Base-by-base conservation (phyloP, 1,284 basidiomycete genomes). In the Pseudozyma sp. region DNA sequence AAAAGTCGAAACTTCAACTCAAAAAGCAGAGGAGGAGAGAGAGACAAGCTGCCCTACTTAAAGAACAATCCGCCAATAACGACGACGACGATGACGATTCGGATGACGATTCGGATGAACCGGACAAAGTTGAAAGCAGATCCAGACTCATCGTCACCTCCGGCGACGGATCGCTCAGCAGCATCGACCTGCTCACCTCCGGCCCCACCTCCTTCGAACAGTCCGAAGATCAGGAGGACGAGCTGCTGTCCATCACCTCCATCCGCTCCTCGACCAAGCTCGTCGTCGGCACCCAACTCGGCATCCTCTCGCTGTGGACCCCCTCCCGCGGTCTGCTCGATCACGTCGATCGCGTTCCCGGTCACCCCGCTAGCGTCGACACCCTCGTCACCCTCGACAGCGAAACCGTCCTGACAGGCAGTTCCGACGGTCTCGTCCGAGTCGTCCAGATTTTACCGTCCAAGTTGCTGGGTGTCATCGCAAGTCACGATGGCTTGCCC, bases 161-260 rank as follows among this genome's bases (percentile, higher is more conserved):
- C 68, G 94, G 93, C 45, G 95, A 98, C 83, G 94, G 94, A 0
- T 92, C 92, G 19, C 86, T 98, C 45, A 93, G 92, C 8, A 92
- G 94, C 34, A 91, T 97, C 80, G 95, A 98, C 79, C 51, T 81
- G 0, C 48, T 72, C 7, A 51, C 51, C n/a, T 69, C 68, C 0
- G 68, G 65, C 5, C 66, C 72, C 5, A 65, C 89, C 92, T 42
- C 89, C 91, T 71, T 90, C 90, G 37, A 94, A 90, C 81, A 93
- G 90, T 81, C 78, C 16, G 94, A 96, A 81, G 93, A 97, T 86
- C 95, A 98, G 84, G 95, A 97, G 83, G 95, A 98, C 83, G 95
- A 97, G 82, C 86, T 97, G 30, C 87, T 97, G 7, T 93, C 92
- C 5, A 89, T 95, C 54, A 89, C 91, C 14, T 85, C 92, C 6